Conservation (phyloP, 306 rosid species). For the Acacia acuminata region DNA sequence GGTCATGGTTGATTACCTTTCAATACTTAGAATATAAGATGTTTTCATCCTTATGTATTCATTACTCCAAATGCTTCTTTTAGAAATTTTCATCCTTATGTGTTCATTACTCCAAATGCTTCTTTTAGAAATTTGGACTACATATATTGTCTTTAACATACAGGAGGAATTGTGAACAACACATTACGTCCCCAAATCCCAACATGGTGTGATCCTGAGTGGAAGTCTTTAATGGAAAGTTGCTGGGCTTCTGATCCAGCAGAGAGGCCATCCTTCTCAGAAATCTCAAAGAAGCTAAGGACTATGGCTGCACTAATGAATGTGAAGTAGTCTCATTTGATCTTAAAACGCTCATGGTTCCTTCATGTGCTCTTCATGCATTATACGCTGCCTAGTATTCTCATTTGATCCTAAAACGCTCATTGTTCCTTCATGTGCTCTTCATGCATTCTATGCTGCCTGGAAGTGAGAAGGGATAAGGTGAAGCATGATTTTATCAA, state of each 20-base stretch:
- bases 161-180: slow-evolving; percentile 97
- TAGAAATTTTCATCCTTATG: background rate
- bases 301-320: slow-evolving; percentile 95
- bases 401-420: too few relatives aligned
- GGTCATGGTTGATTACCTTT: background rate
- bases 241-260: slow-evolving; percentile 92
- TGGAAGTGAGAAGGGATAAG: slow-evolving; percentile 48
- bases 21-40: background rate
- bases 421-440: background rate
- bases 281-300: slow-evolving; percentile 95
- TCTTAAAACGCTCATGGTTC: slow-evolving; percentile 30
- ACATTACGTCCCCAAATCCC: slow-evolving; percentile 88
- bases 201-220: slow-evolving; percentile 98
- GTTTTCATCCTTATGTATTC: background rate
- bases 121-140: background rate
- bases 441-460: slow-evolving; percentile 48
- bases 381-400: too few relatives aligned
- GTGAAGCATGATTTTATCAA: slow-evolving; percentile 49
- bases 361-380: slow-evolving; percentile 31
- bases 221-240: slow-evolving; percentile 96
- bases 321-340: slow-evolving; percentile 58
- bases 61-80: background rate
- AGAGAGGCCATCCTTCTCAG: slow-evolving; percentile 88
- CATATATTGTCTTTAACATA: slow-evolving; percentile 26
- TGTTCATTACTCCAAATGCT: background rate